These are phyloP conservation scores for Phylloporus scabripes DNA, from an alignment of 768 basidiomycete species.

Conservation along the genomic window DNA sequence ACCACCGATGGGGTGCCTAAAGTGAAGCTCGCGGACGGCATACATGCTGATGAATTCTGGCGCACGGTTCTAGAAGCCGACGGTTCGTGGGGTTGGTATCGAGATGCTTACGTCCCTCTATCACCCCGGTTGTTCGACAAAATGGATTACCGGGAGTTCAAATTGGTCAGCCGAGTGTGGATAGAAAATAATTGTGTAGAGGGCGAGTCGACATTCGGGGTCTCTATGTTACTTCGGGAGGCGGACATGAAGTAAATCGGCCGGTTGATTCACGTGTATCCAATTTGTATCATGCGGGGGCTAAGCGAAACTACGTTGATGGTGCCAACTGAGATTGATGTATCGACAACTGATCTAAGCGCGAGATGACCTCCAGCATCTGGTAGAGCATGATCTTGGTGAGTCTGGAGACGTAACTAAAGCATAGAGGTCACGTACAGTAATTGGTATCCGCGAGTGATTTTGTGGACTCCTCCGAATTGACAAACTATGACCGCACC, in stretches of 20 bases:
- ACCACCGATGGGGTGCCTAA: not conserved
- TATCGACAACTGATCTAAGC: too few species aligned
- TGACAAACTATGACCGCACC: constrained; percentile 3
- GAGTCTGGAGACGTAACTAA: not conserved
- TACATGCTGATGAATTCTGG: constrained; percentile 24
- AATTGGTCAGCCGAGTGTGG: constrained; percentile 34
- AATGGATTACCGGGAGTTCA: constrained; percentile 42
- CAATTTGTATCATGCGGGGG: not conserved
- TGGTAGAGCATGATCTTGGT: not conserved
- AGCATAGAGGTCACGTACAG: not conserved
- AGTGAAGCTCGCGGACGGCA: constrained; percentile 5
- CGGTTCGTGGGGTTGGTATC: constrained; percentile 28
- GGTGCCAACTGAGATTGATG: too few species aligned
- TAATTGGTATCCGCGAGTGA: not conserved
- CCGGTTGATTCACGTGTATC: not conserved
- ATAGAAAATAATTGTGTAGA: constrained; percentile 27
- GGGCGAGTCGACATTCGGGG: constrained; percentile 32
- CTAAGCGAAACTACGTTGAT: not conserved
- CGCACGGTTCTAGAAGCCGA: constrained; percentile 9
- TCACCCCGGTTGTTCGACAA: constrained; percentile 43
- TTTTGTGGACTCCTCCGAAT: not conserved
- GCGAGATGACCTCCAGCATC: too few species aligned
- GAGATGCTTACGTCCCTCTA: constrained; percentile 44
- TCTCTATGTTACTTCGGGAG: constrained; percentile 39
- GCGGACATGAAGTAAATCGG: constrained; percentile 29